phyloP scores from a whole-genome alignment of 257 asterid species.

The Jaltomata sinuosa region DNA sequence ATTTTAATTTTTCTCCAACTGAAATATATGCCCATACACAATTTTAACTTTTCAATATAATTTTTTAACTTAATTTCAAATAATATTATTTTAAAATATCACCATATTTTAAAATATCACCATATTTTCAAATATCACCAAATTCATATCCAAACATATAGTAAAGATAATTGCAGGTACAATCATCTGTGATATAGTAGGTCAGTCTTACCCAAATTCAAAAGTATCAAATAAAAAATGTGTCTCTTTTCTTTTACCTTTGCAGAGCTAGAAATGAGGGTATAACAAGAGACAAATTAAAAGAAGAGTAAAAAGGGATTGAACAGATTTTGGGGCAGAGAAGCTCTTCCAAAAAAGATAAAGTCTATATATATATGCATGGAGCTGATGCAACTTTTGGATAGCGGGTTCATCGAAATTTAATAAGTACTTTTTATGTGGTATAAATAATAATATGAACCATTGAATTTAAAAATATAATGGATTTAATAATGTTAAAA shows the following conservation, averaged over 20 bases:
- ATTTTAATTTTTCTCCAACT: neutral
- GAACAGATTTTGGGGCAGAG: neutral
- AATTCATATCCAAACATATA: neutral
- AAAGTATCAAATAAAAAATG: neutral
- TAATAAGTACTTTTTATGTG: too few relatives aligned
- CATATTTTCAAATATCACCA: neutral
- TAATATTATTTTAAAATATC: neutral
- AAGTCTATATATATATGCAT: neutral
- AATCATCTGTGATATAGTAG: neutral
- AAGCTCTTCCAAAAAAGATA: slow-evolving; percentile 10
- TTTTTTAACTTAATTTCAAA: neutral
- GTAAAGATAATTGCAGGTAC: neutral
- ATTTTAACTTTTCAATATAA: neutral
- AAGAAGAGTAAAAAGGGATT: neutral
- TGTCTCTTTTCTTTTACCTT: neutral
- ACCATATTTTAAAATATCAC: neutral
- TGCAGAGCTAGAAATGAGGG: neutral
- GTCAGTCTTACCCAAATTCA: neutral
- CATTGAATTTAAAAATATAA: neutral
- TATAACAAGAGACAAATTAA: neutral
- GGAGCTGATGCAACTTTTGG: neutral
- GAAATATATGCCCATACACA: neutral
- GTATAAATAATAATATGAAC: too few relatives aligned
- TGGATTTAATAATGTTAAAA: too few relatives aligned
- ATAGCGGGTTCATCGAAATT: too few relatives aligned